Conservation (phyloP, 805 yeast species). For the Candida hispaniensis region DNA sequence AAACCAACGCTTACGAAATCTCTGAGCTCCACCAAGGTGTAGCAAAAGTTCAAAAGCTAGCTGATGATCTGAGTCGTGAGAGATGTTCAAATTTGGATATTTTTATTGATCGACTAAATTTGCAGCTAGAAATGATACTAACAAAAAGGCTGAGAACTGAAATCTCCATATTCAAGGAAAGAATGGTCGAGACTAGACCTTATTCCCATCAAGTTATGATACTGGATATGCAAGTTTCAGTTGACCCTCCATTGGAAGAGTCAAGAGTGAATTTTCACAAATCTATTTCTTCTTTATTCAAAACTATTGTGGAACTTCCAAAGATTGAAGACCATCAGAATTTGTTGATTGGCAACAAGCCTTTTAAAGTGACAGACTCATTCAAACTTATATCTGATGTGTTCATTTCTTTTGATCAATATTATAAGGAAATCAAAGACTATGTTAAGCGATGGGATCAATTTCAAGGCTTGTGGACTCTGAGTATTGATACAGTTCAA, state of each 20-base stretch:
- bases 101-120: constrained; percentile 32
- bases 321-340: constrained; percentile 10
- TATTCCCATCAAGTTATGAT: too few relatives aligned
- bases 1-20: too few relatives aligned
- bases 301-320: constrained; percentile 1
- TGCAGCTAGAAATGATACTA: constrained; percentile 26
- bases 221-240: too few relatives aligned
- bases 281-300: neutral
- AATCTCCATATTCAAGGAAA: too few relatives aligned
- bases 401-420: constrained; percentile 3
- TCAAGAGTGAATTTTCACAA: constrained; percentile 5
- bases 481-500: constrained; percentile 36
- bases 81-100: constrained; percentile 30
- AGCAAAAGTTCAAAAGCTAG: constrained; percentile 29
- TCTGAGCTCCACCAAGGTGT: too few relatives aligned
- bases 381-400: constrained; percentile 1
- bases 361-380: too few relatives aligned
- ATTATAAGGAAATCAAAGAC: constrained; percentile 22
- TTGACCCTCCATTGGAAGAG: constrained; percentile 12
- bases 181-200: too few relatives aligned
- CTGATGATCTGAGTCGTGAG: constrained; percentile 31
- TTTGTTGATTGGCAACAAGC: too few relatives aligned
- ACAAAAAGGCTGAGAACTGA: constrained; percentile 26
- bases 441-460: constrained; percentile 44
- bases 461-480: constrained; percentile 51